These are phyloP conservation scores for Neonectria neomacrospora DNA, from an alignment of 2,329 filamentous ascomycete species.

Conservation along the genomic window DNA sequence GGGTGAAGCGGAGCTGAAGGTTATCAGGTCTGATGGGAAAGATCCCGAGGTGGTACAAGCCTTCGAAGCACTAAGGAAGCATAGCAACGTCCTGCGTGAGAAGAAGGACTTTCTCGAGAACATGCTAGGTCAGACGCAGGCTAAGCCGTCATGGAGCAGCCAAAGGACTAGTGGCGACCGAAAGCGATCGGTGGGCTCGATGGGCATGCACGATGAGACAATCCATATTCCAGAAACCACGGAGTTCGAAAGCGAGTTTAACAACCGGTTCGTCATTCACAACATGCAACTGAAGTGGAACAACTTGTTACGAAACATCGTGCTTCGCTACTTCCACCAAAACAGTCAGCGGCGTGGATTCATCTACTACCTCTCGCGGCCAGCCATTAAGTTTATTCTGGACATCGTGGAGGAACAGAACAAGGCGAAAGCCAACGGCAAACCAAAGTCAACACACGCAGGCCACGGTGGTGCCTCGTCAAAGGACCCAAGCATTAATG, in stretches of 20 bases:
- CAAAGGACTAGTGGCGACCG: slow-evolving; percentile 43
- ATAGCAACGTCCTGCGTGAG: slow-evolving; percentile 66
- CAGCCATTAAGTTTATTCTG: slow-evolving; percentile 96
- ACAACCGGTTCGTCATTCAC: slow-evolving; percentile 97
- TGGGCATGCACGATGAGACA: slow-evolving; percentile 66
- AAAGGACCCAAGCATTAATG: slow-evolving; percentile 55
- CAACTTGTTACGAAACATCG: slow-evolving; percentile 93
- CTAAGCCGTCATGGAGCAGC: slow-evolving; percentile 48
- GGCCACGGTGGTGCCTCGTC: slow-evolving; percentile 48
- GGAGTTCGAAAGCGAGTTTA: slow-evolving; percentile 93
- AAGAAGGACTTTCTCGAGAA: slow-evolving; percentile 69
- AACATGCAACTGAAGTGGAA: slow-evolving; percentile 99
- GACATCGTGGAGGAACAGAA: slow-evolving; percentile 96
- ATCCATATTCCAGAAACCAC: slow-evolving; percentile 76
- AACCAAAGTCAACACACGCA: slow-evolving; percentile 46
- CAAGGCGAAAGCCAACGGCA: slow-evolving; percentile 67
- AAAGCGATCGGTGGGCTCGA: slow-evolving; percentile 53
- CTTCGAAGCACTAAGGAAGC: slow-evolving; percentile 68
- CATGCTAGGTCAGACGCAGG: slow-evolving; percentile 64
- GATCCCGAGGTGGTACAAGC: slow-evolving; percentile 65
- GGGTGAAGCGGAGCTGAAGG: slow-evolving; percentile 79
- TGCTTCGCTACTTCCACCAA: slow-evolving; percentile 96
- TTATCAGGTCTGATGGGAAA: slow-evolving; percentile 61
- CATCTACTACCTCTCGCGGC: slow-evolving; percentile 95
- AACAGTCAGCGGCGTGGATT: slow-evolving; percentile 96